A percentile compares a stretch with the other conserved stretches of the same genome.
phyloP scores from a whole-genome alignment of 805 yeast genomes.

The Brettanomyces nanus region DNA sequence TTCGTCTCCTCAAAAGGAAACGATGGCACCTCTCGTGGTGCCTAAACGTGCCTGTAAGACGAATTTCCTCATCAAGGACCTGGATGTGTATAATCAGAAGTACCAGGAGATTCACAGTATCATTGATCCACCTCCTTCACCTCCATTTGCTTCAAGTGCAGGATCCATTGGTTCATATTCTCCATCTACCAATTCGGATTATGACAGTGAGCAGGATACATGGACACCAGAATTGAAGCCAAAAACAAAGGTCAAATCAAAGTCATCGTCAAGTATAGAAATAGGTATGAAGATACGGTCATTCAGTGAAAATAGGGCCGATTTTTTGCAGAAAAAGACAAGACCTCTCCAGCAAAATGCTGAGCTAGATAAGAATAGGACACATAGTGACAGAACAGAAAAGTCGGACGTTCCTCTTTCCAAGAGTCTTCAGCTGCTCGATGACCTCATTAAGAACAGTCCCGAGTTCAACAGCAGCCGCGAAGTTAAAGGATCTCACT shows the following conservation, averaged over 20 bases:
- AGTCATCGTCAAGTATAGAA: constrained; percentile 19
- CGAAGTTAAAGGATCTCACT: not conserved
- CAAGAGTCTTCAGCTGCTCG: constrained; percentile 27
- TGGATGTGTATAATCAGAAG: constrained; percentile 22
- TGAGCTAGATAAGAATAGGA: not conserved
- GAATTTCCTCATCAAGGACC: constrained; percentile 25
- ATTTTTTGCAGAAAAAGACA: constrained; percentile 11
- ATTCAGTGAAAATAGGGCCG: constrained; percentile 15
- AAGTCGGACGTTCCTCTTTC: constrained; percentile 1
- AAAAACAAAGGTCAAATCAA: not conserved
- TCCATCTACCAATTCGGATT: constrained; percentile 13
- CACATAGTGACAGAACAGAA: not conserved
- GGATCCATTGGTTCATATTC: constrained; percentile 24
- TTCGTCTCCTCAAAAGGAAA: constrained; percentile 17
- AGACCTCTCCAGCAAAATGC: not conserved
- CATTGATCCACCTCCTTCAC: constrained; percentile 10
- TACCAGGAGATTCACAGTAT: constrained; percentile 2
- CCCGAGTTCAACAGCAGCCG: constrained; percentile 6
- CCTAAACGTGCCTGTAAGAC: constrained; percentile 21
- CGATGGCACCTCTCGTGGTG: constrained; percentile 24
- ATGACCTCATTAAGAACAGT: constrained; percentile 20
- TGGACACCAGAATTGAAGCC: not conserved
- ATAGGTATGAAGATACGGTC: constrained; percentile 20
- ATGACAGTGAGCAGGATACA: constrained; percentile 3
- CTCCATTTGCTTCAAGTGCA: constrained; percentile 11